A percentile compares a stretch with the other conserved stretches of the same genome.
These are phyloP conservation scores for Pseudocohnilembus persalinus DNA, from an alignment of 169 alveolate species.

Conservation along the genomic window DNA sequence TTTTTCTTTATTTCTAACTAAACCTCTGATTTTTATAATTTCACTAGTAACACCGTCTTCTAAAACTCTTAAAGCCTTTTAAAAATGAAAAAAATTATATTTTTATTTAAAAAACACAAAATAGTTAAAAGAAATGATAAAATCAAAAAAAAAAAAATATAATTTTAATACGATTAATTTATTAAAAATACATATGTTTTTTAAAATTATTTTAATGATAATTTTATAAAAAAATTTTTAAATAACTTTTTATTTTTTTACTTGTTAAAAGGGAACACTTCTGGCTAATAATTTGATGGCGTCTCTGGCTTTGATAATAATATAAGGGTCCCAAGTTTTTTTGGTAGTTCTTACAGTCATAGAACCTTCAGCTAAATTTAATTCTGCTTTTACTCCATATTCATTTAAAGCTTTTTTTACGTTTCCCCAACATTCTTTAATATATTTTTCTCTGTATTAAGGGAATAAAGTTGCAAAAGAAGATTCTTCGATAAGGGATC, in stretches of 20 bases:
- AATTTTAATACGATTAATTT: not conserved
- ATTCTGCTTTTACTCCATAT: constrained; percentile 93
- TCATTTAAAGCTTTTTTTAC: constrained; percentile 88
- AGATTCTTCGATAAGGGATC: constrained; percentile 94
- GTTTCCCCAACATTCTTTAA: constrained; percentile 96
- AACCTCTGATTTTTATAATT: constrained; percentile 96
- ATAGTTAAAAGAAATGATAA: too few species aligned
- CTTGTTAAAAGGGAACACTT: constrained; percentile 98
- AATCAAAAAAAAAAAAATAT: too few species aligned
- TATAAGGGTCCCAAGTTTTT: constrained; percentile 98
- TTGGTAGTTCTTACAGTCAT: constrained; percentile 98
- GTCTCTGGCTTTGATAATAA: constrained; percentile 98
- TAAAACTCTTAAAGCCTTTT: constrained; percentile 82
- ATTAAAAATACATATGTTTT: too few species aligned
- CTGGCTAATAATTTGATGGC: constrained; percentile 97
- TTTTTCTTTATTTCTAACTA: constrained; percentile 94
- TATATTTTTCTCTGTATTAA: constrained; percentile 97
- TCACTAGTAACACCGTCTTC: constrained; percentile 96
- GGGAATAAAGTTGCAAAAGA: constrained; percentile 98
- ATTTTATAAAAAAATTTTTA: not conserved
- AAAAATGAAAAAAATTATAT: too few species aligned
- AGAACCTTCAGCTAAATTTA: constrained; percentile 98
- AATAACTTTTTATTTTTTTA: constrained; percentile 49
- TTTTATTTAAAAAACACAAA: too few species aligned
- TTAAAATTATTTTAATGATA: too few species aligned